Conservation (phyloP, 129 eudicot genomes). For the Tanacetum coccineum region DNA sequence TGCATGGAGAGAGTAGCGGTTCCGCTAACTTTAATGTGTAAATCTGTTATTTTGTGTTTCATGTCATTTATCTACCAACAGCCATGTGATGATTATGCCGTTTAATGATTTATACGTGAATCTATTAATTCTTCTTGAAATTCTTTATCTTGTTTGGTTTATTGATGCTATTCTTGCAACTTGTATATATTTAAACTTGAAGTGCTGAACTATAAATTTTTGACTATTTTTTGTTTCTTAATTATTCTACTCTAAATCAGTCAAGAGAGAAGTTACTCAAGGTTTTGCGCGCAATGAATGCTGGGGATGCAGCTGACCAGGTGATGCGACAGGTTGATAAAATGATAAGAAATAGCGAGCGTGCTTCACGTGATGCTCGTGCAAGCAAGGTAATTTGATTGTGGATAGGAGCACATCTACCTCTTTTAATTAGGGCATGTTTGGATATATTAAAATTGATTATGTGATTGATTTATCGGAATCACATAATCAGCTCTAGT, state of each 20-base stretch:
- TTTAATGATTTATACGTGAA: neutral
- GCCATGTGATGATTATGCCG: too few species aligned
- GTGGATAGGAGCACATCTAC: neutral
- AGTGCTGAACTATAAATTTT: slow-evolving; percentile 4
- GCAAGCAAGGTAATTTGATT: slow-evolving; percentile 48
- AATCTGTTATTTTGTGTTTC: too few species aligned
- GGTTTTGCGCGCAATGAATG: slow-evolving; percentile 71
- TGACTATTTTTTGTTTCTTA: neutral
- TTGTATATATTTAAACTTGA: neutral
- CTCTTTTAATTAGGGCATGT: neutral
- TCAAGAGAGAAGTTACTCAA: slow-evolving; percentile 78
- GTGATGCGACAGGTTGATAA: slow-evolving; percentile 81
- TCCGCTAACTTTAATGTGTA: too few species aligned
- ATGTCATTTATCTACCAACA: too few species aligned
- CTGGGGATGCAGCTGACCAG: slow-evolving; percentile 98
- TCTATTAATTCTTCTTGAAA: neutral
- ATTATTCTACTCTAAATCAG: slow-evolving; percentile 33
- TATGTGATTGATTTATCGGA: neutral
- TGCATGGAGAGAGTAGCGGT: too few species aligned
- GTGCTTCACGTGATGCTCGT: slow-evolving; percentile 68
- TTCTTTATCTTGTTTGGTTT: neutral
- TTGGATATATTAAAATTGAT: neutral
- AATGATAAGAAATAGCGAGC: slow-evolving; percentile 66
- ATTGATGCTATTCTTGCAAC: too few species aligned
- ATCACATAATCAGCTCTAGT: neutral